Evolutionary conservation across 75 land plant species (phyloP), one percentile per base, ranked within the genome.

Genomic region (Sequoiadendron giganteum): DNA sequence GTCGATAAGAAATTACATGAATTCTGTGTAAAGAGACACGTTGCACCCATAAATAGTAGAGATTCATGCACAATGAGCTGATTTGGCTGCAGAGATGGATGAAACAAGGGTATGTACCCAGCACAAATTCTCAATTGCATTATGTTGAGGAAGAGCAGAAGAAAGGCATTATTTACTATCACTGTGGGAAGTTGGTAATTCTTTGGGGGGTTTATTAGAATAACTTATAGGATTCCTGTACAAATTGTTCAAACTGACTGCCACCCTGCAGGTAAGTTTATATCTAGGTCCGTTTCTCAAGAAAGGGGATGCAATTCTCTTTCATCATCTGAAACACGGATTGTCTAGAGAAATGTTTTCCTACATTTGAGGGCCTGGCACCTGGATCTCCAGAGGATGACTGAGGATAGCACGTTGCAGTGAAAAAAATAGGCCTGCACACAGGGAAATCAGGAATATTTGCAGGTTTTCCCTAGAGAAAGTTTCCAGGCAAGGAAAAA

Each of bases 231-330:
- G 84, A 47, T 45, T 49, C 52, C 54, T n/a, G 10, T 82, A 45
- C 34, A 86, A 78, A 87, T 83, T 32, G 49, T 87, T 25, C 83
- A 87, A 28, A 87, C 45, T 34, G 86, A 82, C n/a, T 87, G 87
- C 82, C 48, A 87, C 30, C 36, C 43, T 39, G 86, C 84, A 32
- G 43, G 32, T 30, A 87, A 82, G 48, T 87, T 87, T 78, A 87
- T 87, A 19, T 87, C 87, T 14, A 73, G 30, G 49, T 34, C 43
- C 84, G 34, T 87, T 28, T 40, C 13, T 32, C 21, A 39, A 87
- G 45, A 25, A 43, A 21, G 81, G 87, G 9, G 87, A 87, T n/a
- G 87, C 34, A 3, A 32, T 47, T 15, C 30, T 21, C 85, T 87
- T 81, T 87, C 49, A n/a, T 42, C 84, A 75, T 39, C 42, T 87